Evolutionary conservation across 805 yeast species (phyloP).

Genomic region (Teunomyces gatunensis): DNA sequence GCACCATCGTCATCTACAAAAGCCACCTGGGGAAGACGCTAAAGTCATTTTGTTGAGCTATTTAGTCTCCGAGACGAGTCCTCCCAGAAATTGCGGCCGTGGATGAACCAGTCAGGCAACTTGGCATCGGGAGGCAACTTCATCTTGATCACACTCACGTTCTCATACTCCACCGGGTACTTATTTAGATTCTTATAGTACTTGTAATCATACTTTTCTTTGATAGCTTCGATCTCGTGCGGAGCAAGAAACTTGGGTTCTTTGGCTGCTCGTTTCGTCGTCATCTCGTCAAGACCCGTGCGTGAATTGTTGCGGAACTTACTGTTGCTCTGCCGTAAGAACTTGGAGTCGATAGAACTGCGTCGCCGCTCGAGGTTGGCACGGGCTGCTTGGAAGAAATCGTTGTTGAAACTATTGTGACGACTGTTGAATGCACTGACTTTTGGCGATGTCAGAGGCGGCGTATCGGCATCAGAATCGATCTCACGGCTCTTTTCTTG

Average conservation of each 20-base stretch:
- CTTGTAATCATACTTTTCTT: conserved; percentile 26
- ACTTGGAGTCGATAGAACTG: conserved; percentile 34
- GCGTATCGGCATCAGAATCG: conserved; percentile 13
- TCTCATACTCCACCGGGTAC: conserved; percentile 28
- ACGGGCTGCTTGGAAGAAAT: conserved; percentile 15
- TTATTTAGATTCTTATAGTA: conserved; percentile 44
- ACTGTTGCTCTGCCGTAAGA: conserved; percentile 12
- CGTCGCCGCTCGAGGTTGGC: conserved; percentile 24
- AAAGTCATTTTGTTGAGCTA: neutral
- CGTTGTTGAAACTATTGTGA: conserved; percentile 18
- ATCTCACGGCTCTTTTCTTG: conserved; percentile 31
- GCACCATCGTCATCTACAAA: conserved; percentile 4
- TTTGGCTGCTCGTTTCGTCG: neutral
- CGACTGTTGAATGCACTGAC: conserved; percentile 14
- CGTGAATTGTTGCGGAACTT: conserved; percentile 13
- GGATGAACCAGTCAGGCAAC: conserved; percentile 75
- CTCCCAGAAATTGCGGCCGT: conserved; percentile 69
- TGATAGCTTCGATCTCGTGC: conserved; percentile 11
- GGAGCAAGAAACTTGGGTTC: conserved; percentile 9
- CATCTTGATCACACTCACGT: conserved; percentile 40
- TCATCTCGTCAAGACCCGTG: conserved; percentile 7
- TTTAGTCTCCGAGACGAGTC: conserved; percentile 22
- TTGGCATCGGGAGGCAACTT: conserved; percentile 59
- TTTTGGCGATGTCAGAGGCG: conserved; percentile 34
- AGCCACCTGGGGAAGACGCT: conserved; percentile 26